These are phyloP conservation scores for Sphaerostilbella broomeana DNA, from an alignment of 2,329 filamentous ascomycete species.

Conservation along the genomic window DNA sequence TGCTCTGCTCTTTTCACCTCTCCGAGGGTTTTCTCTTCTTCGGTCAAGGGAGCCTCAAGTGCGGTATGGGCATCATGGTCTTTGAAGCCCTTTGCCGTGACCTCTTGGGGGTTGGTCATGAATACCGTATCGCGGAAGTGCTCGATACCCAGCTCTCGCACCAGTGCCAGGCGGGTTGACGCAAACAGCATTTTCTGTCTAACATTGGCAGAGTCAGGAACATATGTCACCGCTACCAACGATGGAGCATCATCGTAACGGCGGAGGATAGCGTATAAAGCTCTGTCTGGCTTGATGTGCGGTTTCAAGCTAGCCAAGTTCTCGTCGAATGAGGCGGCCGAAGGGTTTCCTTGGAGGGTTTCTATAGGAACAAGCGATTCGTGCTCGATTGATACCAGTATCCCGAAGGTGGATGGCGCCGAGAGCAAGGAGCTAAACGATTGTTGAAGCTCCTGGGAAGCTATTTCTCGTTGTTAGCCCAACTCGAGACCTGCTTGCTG, in stretches of 20 bases:
- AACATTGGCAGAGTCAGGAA: slow-evolving; percentile 71
- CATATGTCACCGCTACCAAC: slow-evolving; percentile 68
- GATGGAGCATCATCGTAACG: slow-evolving; percentile 51
- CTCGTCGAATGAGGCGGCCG: slow-evolving; percentile 51
- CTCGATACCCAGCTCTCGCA: slow-evolving; percentile 70
- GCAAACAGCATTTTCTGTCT: slow-evolving; percentile 85
- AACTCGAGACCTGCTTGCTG: not conserved
- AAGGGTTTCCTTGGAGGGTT: slow-evolving; percentile 45
- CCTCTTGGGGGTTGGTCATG: slow-evolving; percentile 61
- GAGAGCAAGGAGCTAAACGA: slow-evolving; percentile 65
- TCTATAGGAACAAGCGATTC: slow-evolving; percentile 60
- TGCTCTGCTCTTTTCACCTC: slow-evolving; percentile 71
- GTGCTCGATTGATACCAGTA: slow-evolving; percentile 62
- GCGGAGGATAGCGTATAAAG: slow-evolving; percentile 70
- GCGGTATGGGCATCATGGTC: slow-evolving; percentile 63
- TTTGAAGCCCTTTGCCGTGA: slow-evolving; percentile 62
- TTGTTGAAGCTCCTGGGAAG: slow-evolving; percentile 68
- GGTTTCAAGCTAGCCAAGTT: slow-evolving; percentile 58
- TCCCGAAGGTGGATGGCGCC: slow-evolving; percentile 56
- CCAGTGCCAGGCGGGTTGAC: slow-evolving; percentile 65
- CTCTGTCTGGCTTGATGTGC: slow-evolving; percentile 58
- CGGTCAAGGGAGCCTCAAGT: slow-evolving; percentile 64
- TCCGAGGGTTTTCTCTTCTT: slow-evolving; percentile 66
- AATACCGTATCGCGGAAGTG: slow-evolving; percentile 73
- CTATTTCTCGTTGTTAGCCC: slow-evolving; percentile 34